Evolutionary conservation across 352 stramenopile genomes (phyloP).

Genomic region (Phytophthora fragariaefolia): DNA sequence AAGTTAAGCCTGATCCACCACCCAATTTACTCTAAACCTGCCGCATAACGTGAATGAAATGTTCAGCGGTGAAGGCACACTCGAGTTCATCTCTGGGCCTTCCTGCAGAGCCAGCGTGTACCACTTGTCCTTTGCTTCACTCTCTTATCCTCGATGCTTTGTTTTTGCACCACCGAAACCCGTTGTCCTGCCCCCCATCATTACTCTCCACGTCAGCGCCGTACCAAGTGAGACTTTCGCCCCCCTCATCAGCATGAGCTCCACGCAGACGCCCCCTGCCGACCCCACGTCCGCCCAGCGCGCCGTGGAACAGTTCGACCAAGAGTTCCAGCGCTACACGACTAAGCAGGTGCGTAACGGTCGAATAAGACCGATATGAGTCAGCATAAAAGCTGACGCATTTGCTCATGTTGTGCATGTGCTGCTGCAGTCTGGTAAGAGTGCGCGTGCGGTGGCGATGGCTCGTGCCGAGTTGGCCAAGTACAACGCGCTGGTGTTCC

Average conservation of each 20-base stretch:
- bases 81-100: conserved; percentile 25
- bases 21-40: conserved; percentile 10
- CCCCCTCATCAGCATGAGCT: conserved; percentile 29
- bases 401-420: conserved; percentile 1
- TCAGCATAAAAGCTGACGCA: not conserved
- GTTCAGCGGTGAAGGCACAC: conserved; percentile 31
- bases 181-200: conserved; percentile 5
- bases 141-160: conserved; percentile 22
- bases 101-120: conserved; percentile 36
- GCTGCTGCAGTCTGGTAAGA: conserved; percentile 55
- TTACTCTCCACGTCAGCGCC: conserved; percentile 12
- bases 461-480: conserved; percentile 84
- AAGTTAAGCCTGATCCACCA: conserved; percentile 47
- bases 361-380: not conserved
- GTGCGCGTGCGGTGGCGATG: conserved; percentile 75
- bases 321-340: conserved; percentile 88
- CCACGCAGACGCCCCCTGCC: conserved; percentile 18
- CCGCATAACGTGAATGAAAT: conserved; percentile 46
- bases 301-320: conserved; percentile 81
- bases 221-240: conserved; percentile 15
- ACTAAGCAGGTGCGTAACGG: conserved; percentile 66
- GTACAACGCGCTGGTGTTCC: conserved; percentile 76
- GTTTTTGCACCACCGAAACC: conserved; percentile 31
- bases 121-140: conserved; percentile 14
- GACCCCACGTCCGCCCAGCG: conserved; percentile 42